Evolutionary conservation across 306 rosid genomes (phyloP).

Genomic region (Sechiopsis laciniata): DNA sequence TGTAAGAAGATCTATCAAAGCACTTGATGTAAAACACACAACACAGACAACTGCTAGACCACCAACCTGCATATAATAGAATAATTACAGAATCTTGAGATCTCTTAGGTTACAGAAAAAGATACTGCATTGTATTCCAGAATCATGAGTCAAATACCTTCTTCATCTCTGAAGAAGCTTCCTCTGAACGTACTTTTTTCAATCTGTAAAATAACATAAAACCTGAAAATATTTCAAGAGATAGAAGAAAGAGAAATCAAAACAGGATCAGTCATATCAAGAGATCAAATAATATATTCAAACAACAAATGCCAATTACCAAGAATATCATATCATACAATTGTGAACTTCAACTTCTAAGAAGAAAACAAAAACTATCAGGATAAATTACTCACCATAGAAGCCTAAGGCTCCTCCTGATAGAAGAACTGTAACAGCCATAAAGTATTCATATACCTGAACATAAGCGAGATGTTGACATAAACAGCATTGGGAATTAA

Average conservation of each 20-base stretch:
- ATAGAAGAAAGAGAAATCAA: constrained; percentile 13
- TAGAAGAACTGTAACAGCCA: constrained; percentile 36
- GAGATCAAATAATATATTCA: neutral
- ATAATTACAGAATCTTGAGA: constrained; percentile 6
- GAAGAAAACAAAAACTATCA: neutral
- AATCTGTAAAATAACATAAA: constrained; percentile 42
- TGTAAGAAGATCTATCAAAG: constrained; percentile 52
- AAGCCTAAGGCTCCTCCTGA: constrained; percentile 57
- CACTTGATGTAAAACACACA: constrained; percentile 51
- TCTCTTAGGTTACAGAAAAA: constrained; percentile 3
- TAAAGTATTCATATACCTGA: constrained; percentile 58
- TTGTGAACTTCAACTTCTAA: constrained; percentile 1
- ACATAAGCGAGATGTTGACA: constrained; percentile 6
- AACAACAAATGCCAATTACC: neutral
- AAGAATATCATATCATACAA: neutral
- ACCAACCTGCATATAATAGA: constrained; percentile 43
- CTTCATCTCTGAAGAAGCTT: constrained; percentile 67
- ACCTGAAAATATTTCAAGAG: constrained; percentile 34
- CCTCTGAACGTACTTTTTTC: constrained; percentile 54
- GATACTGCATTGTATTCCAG: neutral
- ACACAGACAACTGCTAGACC: constrained; percentile 53
- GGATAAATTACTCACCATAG: constrained; percentile 44
- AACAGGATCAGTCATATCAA: neutral
- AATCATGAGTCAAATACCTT: constrained; percentile 36
- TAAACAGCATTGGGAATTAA: neutral